Conservation (phyloP, 176 grass and related monocot genomes). For the Oryza longistaminata region DNA sequence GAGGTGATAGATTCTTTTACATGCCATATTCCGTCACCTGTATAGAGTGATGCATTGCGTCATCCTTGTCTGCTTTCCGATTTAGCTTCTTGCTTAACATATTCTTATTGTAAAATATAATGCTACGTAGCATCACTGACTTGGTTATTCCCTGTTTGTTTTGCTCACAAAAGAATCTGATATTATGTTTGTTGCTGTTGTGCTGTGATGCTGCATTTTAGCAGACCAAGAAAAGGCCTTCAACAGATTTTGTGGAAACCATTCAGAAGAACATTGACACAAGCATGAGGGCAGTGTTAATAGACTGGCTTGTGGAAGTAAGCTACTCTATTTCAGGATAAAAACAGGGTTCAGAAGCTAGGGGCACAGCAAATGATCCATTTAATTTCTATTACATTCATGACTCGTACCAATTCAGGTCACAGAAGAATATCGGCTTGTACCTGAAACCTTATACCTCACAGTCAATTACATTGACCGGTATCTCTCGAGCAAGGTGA, state of each 20-base stretch:
- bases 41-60: not conserved
- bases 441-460: conserved; percentile 83
- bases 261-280: conserved; percentile 75
- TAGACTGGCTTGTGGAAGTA: conserved; percentile 98
- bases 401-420: conserved; percentile 50
- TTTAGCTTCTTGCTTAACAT: conserved; percentile 8
- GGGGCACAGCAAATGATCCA: not conserved
- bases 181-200: conserved; percentile 1
- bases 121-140: not conserved
- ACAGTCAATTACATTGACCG: conserved; percentile 89
- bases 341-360: not conserved
- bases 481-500: conserved; percentile 79
- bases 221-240: conserved; percentile 81
- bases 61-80: not conserved
- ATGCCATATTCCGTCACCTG: not conserved
- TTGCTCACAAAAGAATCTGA: conserved; percentile 4
- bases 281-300: conserved; percentile 76
- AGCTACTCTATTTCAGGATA: conserved; percentile 6
- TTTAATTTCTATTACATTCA: conserved; percentile 3
- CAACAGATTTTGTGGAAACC: conserved; percentile 70
- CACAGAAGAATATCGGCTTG: conserved; percentile 79
- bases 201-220: conserved; percentile 31
- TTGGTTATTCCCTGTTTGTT: not conserved
- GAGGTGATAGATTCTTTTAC: conserved; percentile 61
- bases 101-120: conserved; percentile 7